Base-by-base conservation (phyloP, 305 asterid genomes). In the Striga hermonthica region DNA sequence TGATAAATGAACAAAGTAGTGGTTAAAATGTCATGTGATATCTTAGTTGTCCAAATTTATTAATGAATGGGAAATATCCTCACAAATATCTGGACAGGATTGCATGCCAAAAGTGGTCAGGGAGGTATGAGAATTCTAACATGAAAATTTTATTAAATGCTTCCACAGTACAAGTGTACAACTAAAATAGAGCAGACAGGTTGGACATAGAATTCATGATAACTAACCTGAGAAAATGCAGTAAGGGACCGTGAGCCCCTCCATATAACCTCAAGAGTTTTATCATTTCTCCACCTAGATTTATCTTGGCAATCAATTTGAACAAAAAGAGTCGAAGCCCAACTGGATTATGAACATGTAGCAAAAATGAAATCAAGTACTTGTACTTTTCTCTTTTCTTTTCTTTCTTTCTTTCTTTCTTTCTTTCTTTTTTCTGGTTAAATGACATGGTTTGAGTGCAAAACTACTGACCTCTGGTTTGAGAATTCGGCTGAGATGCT, bases 241-340 rank as follows among this genome's bases (percentile, higher is more conserved):
- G 88, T 74, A 34, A 87, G 94, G 66, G 94, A 83, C 71, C 74
- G 81, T 48, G 97, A 90, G 47, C 91, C 97, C 82, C 62, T 84
- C 95, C 95, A 90, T 48, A 90, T 76, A 68, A 90, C 83, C 81
- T 90, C 97, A 15, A 87, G 94, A 43, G 81, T 78, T 82, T 84
- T 87, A 68, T 83, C 85, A 65, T 60, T 39, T 70, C 65, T 83
- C 48, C 94, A 80, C 62, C 82, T 82, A 22, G 85, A 85, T 78
- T 94, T 87, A 74, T 90, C 97, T 87, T 90, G 95, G 76, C 87
- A 87, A 72, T 90, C 97, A 76, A 90, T 87, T 50, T 94, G 86
- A 37, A 90, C 97, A 72, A 90, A 90, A 74, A n/a, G 97, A 87
- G 83, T 90, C 95, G 67, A 90, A 90, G 49, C 97, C 97, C 64